Evolutionary conservation across 2,329 filamentous ascomycete species (phyloP).

Genomic region (Fusarium phyllophilum): DNA sequence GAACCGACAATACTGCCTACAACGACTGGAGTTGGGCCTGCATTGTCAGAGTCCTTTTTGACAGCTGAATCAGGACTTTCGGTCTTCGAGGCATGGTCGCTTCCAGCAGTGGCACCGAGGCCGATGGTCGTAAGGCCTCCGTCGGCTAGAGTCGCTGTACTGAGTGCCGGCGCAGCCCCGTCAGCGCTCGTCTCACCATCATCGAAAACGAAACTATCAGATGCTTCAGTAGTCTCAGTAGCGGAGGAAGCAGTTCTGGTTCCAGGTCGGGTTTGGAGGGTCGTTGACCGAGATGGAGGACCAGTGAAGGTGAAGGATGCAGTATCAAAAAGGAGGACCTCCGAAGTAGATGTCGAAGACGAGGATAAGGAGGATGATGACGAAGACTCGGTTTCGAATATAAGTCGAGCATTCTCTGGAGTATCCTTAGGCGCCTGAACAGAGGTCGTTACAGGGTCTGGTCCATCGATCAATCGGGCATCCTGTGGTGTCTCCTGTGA

Average conservation of each 20-base stretch:
- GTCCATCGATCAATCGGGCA: conserved; percentile 4
- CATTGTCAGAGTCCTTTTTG: conserved; percentile 15
- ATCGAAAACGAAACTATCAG: conserved; percentile 10
- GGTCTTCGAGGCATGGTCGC: conserved; percentile 32
- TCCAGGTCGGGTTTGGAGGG: conserved; percentile 28
- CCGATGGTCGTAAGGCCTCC: conserved; percentile 35
- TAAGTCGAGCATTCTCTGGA: conserved; percentile 17
- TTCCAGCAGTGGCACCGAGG: conserved; percentile 34
- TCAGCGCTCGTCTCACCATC: conserved; percentile 28
- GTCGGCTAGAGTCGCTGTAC: conserved; percentile 36
- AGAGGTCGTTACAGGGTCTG: conserved; percentile 8
- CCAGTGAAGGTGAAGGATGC: conserved; percentile 33
- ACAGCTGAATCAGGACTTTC: conserved; percentile 17
- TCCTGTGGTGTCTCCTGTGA: conserved; percentile 11
- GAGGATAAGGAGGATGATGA: neutral
- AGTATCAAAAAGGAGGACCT: conserved; percentile 34
- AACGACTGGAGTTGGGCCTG: conserved; percentile 50
- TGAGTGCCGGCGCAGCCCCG: conserved; percentile 24
- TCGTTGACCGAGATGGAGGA: conserved; percentile 27
- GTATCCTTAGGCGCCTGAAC: neutral
- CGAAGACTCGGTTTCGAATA: conserved; percentile 4
- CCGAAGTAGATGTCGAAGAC: conserved; percentile 8
- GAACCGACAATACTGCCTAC: conserved; percentile 64
- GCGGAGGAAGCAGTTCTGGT: conserved; percentile 31
- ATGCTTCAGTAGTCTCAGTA: conserved; percentile 28